A percentile compares a stretch with the other conserved stretches of the same genome.
Conservation (phyloP, 768 basidiomycete species). For the Tulasnella sp. region DNA sequence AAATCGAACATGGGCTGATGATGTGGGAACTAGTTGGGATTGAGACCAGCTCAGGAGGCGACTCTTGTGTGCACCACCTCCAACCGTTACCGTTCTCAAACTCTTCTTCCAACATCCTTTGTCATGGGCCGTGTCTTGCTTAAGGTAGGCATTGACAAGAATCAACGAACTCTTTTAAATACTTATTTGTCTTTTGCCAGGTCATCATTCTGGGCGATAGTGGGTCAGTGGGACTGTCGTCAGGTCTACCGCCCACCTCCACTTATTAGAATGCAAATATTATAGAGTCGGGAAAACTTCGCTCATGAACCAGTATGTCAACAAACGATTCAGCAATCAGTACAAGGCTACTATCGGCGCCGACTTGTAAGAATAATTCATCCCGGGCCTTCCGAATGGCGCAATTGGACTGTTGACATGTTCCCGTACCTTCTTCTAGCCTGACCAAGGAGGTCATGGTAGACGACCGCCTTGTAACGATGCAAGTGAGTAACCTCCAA, state of each 20-base stretch:
- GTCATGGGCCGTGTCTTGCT: slow-evolving; percentile 80
- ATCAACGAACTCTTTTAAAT: neutral
- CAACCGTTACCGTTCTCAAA: neutral
- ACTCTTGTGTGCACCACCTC: slow-evolving; percentile 18
- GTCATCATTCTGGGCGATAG: slow-evolving; percentile 99
- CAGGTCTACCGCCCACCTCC: neutral
- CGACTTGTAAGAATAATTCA: slow-evolving; percentile 67
- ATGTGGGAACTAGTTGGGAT: slow-evolving; percentile 28
- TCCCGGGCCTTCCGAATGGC: slow-evolving; percentile 13
- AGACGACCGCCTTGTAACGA: slow-evolving; percentile 94
- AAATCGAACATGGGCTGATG: slow-evolving; percentile 29
- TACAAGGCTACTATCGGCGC: slow-evolving; percentile 99
- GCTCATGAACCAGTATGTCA: slow-evolving; percentile 99
- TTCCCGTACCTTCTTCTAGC: slow-evolving; percentile 43
- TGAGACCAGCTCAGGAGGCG: slow-evolving; percentile 20
- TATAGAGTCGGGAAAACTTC: slow-evolving; percentile 96
- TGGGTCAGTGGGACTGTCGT: slow-evolving; percentile 57
- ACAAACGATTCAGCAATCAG: slow-evolving; percentile 98
- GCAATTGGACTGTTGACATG: neutral
- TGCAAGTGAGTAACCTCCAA: slow-evolving; percentile 66
- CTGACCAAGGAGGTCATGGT: slow-evolving; percentile 99
- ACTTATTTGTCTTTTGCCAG: slow-evolving; percentile 43
- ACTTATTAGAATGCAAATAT: neutral
- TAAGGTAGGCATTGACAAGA: slow-evolving; percentile 50
- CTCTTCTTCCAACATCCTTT: slow-evolving; percentile 5